Percentiles rank a stretch among this genome's conserved stretches.
phyloP scores from a whole-genome alignment of 2,329 filamentous ascomycete species.

The Epichloe uncinata region DNA sequence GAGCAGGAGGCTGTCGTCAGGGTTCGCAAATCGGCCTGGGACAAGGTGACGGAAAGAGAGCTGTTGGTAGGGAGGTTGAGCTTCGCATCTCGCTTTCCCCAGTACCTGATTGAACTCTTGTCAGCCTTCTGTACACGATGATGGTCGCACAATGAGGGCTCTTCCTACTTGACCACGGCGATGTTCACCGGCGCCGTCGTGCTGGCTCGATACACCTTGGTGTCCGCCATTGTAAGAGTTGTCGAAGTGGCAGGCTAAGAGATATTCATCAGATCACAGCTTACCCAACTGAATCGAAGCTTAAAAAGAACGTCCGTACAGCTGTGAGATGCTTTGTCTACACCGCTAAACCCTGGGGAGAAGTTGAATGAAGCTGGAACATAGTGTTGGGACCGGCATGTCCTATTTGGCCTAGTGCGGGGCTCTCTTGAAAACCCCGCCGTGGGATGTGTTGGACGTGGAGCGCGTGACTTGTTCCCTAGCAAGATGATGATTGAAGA shows the following conservation, averaged over 20 bases:
- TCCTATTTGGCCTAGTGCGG: neutral
- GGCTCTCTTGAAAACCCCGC: too few relatives aligned
- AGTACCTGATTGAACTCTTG: conserved; percentile 40
- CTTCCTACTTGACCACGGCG: conserved; percentile 79
- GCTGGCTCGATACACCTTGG: conserved; percentile 71
- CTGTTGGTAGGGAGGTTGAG: conserved; percentile 97
- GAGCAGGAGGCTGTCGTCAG: conserved; percentile 94
- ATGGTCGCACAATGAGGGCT: neutral
- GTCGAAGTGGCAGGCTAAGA: neutral
- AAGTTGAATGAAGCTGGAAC: neutral
- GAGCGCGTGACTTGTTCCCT: too few relatives aligned
- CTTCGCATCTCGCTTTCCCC: conserved; percentile 90
- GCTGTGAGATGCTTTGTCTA: neutral
- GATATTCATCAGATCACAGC: neutral
- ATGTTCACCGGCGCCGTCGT: conserved; percentile 98
- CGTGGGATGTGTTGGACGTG: too few relatives aligned
- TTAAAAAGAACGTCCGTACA: neutral
- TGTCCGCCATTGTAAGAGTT: conserved; percentile 29
- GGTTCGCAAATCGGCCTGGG: conserved; percentile 84
- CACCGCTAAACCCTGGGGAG: neutral
- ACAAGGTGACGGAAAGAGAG: conserved; percentile 91
- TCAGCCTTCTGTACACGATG: neutral
- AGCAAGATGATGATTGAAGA: too few relatives aligned
- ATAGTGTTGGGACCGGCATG: neutral
- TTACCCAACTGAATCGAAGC: neutral